These are phyloP conservation scores for Drosera spatulata DNA, from an alignment of 179 eudicot genomes.

Conservation along the genomic window DNA sequence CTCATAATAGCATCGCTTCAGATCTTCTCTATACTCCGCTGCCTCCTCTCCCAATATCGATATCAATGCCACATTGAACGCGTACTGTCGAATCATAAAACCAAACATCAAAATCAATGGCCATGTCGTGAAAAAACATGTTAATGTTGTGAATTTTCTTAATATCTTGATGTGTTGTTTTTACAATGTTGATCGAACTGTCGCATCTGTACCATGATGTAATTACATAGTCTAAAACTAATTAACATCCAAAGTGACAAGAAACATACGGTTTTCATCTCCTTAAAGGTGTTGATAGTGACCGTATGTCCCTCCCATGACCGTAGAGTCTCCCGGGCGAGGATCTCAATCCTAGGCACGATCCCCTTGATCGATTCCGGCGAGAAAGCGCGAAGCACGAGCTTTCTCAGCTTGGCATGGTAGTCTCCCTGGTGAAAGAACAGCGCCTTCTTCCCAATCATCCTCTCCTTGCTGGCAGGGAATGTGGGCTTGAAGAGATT, in stretches of 20 bases:
- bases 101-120: no score
- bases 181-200: no score
- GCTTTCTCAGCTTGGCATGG: slow-evolving; percentile 57
- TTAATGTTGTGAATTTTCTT: no score
- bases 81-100: slow-evolving; percentile 32
- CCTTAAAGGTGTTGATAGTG: slow-evolving; percentile 49
- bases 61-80: slow-evolving; percentile 80
- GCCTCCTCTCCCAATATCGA: slow-evolving; percentile 46
- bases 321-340: slow-evolving; percentile 43
- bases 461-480: no score
- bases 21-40: slow-evolving; percentile 39
- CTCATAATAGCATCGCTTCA: slow-evolving; percentile 40
- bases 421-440: slow-evolving; percentile 88
- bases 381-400: slow-evolving; percentile 44
- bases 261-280: slow-evolving; percentile 65
- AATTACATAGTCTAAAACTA: no score
- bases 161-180: no score
- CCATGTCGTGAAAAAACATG: no score
- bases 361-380: slow-evolving; percentile 26
- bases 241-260: background rate
- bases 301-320: slow-evolving; percentile 30
- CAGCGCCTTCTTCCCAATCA: slow-evolving; percentile 58
- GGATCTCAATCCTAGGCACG: slow-evolving; percentile 15
- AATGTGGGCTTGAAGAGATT: slow-evolving; percentile 86
- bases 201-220: no score